Base-by-base conservation (phyloP, 495 filamentous ascomycete genomes). In the Hypoxylon lienhwacheense region DNA sequence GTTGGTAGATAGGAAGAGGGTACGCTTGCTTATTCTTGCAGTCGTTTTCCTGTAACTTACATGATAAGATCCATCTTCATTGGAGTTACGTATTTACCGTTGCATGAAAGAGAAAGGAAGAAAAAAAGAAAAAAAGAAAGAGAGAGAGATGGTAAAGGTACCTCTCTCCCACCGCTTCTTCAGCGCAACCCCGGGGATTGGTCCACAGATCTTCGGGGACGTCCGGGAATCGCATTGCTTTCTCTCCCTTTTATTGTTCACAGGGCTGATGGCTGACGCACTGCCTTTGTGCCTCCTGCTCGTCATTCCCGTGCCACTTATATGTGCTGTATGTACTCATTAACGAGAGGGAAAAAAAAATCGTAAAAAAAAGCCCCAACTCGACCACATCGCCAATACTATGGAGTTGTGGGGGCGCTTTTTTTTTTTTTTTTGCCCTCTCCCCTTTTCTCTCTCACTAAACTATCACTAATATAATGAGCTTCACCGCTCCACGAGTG, bases 251-350 rank as follows among this genome's bases (percentile, higher is more conserved):
- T 34, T 34, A 15, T 34, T 11, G 6, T 34, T 56, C 17, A 51
- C 57, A 61, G 57, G 57, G 57, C 57, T 61, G 57, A 61, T 51
- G 51, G 51, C 55, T 61, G 56, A 54, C 50, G 45, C 56, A 46
- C 45, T 37, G 46, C 46, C 35, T 31, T 31, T 47, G 44, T 59
- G 37, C 49, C 32, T 50, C 57, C 46, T 61, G 57, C 41, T 40
- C 52, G 57, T 61, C 51, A 55, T 61, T 54, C 36, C 49, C 56
- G 45, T 46, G 22, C 50, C 37, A 41, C 51, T 36, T 48, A 1
- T 15, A 16, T 11, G 6, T 20, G 17, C 21, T 12, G 21, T 47
- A 34, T 26, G 39, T 36, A 35, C 26, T 39, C 21, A 34, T 57
- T 51, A 46, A n/a, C 37, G 45, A 59, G 36, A 25, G 28, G 47